These are phyloP conservation scores for Stephania cephalantha DNA, from an alignment of 164 flowering plant species.

Conservation along the genomic window DNA sequence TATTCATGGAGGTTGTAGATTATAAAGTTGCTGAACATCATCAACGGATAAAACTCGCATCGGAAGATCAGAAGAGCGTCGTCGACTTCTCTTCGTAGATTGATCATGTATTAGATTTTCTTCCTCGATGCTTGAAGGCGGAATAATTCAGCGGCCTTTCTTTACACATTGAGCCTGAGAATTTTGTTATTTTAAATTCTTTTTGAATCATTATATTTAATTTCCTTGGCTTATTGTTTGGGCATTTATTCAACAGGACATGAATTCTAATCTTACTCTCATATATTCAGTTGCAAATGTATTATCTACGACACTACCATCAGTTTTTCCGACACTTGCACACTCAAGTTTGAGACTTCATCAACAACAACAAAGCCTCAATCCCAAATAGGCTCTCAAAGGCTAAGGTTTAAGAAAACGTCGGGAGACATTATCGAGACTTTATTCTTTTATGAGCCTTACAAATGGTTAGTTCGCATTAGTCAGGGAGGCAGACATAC, in stretches of 20 bases:
- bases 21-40: conserved; percentile 84
- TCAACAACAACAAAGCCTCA: no score
- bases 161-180: not conserved
- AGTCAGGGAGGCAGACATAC: no score
- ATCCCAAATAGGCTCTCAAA: no score
- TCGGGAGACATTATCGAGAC: no score
- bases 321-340: no score
- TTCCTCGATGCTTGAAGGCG: not conserved
- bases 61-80: conserved; percentile 31
- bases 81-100: not conserved
- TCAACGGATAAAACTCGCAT: conserved; percentile 54
- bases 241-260: not conserved
- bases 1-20: conserved; percentile 73
- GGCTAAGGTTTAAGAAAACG: no score
- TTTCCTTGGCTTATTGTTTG: not conserved
- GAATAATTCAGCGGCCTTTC: not conserved
- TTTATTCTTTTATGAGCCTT: no score
- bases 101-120: not conserved
- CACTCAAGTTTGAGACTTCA: no score
- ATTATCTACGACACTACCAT: no score
- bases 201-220: not conserved
- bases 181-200: not conserved
- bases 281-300: no score
- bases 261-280: no score
- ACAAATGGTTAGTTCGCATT: no score